phyloP scores from a whole-genome alignment of 1,139 yeast genomes.

The Suhomyces choctaworum region DNA sequence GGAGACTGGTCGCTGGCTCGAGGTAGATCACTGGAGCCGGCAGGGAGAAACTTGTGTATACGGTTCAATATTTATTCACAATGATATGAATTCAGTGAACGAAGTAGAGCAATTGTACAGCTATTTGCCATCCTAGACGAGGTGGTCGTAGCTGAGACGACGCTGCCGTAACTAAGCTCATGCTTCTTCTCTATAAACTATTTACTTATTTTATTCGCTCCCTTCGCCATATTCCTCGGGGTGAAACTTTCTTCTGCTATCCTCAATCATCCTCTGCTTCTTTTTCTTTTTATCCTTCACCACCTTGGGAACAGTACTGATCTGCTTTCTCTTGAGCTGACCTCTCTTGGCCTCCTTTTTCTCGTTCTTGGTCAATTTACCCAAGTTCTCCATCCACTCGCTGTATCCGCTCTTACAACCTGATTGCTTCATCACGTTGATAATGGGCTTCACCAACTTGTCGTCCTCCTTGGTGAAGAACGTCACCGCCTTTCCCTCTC shows the following conservation, averaged over 20 bases:
- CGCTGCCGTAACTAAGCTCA: no score
- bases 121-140: no score
- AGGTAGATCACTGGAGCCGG: conserved; percentile 2
- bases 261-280: conserved; percentile 72
- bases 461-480: conserved; percentile 91
- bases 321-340: conserved; percentile 66
- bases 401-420: conserved; percentile 69
- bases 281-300: conserved; percentile 65
- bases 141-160: no score
- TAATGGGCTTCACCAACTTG: conserved; percentile 72
- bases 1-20: conserved; percentile 1
- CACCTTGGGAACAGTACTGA: conserved; percentile 82
- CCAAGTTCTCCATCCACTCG: conserved; percentile 78
- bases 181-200: no score
- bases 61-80: conserved; percentile 5
- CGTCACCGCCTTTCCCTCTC: conserved; percentile 82
- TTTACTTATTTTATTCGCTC: no score
- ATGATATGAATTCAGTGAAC: no score
- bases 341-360: conserved; percentile 63
- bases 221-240: not conserved
- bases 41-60: conserved; percentile 3
- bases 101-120: no score
- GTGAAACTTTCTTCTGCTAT: conserved; percentile 58
- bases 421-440: conserved; percentile 93
- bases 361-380: conserved; percentile 67